phyloP scores from a whole-genome alignment of 495 filamentous ascomycete species.

The Gamarada debralockiae region DNA sequence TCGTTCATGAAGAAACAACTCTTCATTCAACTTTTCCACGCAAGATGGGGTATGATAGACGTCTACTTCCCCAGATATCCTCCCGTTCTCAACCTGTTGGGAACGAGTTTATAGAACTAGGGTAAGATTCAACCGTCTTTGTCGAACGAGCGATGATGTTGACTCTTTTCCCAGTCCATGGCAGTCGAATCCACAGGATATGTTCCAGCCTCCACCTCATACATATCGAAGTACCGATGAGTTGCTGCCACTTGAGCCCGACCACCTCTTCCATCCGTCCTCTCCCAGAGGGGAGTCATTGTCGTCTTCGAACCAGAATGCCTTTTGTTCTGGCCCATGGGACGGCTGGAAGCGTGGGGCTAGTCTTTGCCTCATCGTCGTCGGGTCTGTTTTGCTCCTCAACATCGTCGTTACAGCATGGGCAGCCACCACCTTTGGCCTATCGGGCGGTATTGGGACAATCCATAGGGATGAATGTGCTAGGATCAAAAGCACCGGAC shows the following conservation, averaged over 20 bases:
- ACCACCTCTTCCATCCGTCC: not conserved
- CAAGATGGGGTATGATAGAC: slow-evolving; percentile 6
- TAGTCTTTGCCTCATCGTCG: not conserved
- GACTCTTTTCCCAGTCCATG: slow-evolving; percentile 1
- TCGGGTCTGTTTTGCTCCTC: slow-evolving; percentile 1
- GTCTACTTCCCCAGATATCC: not conserved
- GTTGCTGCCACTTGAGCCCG: not conserved
- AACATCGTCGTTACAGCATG: slow-evolving; percentile 13
- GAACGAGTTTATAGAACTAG: slow-evolving; percentile 3
- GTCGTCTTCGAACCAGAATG: not conserved
- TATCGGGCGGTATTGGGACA: slow-evolving; percentile 14
- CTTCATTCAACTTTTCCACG: no score
- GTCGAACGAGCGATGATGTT: not conserved
- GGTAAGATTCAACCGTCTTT: not conserved
- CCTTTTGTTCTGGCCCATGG: not conserved
- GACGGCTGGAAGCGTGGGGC: slow-evolving; percentile 14
- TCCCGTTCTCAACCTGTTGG: not conserved
- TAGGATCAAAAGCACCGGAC: no score
- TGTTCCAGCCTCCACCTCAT: not conserved
- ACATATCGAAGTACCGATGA: slow-evolving; percentile 11
- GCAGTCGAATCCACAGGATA: not conserved
- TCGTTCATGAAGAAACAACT: no score
- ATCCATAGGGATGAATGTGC: slow-evolving; percentile 24
- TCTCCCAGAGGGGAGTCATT: not conserved
- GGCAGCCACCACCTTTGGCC: slow-evolving; percentile 10